Evolutionary conservation across 2,329 filamentous ascomycete species (phyloP).

Genomic region (Talaromyces sp.): DNA sequence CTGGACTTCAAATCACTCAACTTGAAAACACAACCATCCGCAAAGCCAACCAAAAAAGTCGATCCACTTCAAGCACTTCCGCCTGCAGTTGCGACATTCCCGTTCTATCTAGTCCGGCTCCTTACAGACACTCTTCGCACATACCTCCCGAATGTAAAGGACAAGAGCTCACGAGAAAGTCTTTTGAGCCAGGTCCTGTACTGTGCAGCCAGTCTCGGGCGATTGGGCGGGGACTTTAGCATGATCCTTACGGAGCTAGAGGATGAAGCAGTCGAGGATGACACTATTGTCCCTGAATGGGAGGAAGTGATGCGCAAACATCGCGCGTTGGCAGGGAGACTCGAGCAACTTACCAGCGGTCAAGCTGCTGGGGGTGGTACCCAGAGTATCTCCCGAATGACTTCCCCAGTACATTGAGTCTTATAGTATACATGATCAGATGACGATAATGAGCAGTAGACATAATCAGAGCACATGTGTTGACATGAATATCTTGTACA

Average conservation of each 20-base stretch:
- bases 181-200: constrained; percentile 90
- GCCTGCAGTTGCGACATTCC: constrained; percentile 76
- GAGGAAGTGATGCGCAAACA: constrained; percentile 86
- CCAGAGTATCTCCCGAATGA: constrained; percentile 21
- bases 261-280: constrained; percentile 43
- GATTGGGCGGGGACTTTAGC: constrained; percentile 89
- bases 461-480: neutral
- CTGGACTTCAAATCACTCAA: constrained; percentile 24
- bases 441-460: neutral
- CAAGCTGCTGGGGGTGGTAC: constrained; percentile 19
- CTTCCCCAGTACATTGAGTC: constrained; percentile 12
- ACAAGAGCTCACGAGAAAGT: constrained; percentile 77
- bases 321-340: constrained; percentile 72
- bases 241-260: constrained; percentile 69
- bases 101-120: constrained; percentile 76
- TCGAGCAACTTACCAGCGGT: constrained; percentile 40
- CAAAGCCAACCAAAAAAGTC: constrained; percentile 25
- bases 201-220: constrained; percentile 83
- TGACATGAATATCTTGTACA: no score
- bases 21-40: constrained; percentile 24
- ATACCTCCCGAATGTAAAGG: constrained; percentile 78
- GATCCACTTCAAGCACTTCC: constrained; percentile 57
- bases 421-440: neutral
- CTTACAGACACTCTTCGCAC: constrained; percentile 70
- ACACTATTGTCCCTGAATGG: constrained; percentile 57